Percentiles rank a stretch among this genome's conserved stretches.
phyloP scores from a whole-genome alignment of 306 rosid genomes.

The Cicer judaicum region DNA sequence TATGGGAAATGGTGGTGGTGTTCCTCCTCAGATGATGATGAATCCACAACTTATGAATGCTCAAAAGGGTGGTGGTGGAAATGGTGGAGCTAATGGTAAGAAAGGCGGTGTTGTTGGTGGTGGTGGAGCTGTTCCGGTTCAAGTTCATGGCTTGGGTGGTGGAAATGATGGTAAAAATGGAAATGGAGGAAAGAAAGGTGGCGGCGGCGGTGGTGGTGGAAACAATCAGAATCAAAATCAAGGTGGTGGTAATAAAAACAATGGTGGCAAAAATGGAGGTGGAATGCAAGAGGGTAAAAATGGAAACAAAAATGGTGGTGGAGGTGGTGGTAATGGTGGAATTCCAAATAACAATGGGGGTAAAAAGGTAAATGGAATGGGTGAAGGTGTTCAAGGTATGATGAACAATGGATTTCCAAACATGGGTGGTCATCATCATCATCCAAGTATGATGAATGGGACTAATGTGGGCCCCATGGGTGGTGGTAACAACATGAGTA shows the following conservation, averaged over 20 bases:
- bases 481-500: conserved; percentile 47
- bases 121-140: conserved; percentile 35
- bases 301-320: conserved; percentile 36
- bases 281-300: conserved; percentile 40
- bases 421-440: conserved; percentile 54
- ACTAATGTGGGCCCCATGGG: conserved; percentile 56
- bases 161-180: conserved; percentile 16
- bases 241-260: conserved; percentile 39
- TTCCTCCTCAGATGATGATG: conserved; percentile 50
- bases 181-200: conserved; percentile 51
- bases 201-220: conserved; percentile 27
- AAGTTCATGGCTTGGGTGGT: conserved; percentile 22
- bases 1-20: conserved; percentile 18
- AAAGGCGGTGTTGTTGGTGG: conserved; percentile 35
- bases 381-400: conserved; percentile 45
- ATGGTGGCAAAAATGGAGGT: conserved; percentile 44
- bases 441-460: conserved; percentile 36
- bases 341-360: conserved; percentile 42
- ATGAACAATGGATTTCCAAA: conserved; percentile 47
- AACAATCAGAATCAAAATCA: conserved; percentile 36
- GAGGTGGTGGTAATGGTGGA: conserved; percentile 20
- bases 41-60: conserved; percentile 52
- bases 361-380: conserved; percentile 47
- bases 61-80: conserved; percentile 46
- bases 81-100: background rate